These are phyloP conservation scores for Nannochloris sp. DNA, from an alignment of 139 green algal genomes.

Conservation along the genomic window DNA sequence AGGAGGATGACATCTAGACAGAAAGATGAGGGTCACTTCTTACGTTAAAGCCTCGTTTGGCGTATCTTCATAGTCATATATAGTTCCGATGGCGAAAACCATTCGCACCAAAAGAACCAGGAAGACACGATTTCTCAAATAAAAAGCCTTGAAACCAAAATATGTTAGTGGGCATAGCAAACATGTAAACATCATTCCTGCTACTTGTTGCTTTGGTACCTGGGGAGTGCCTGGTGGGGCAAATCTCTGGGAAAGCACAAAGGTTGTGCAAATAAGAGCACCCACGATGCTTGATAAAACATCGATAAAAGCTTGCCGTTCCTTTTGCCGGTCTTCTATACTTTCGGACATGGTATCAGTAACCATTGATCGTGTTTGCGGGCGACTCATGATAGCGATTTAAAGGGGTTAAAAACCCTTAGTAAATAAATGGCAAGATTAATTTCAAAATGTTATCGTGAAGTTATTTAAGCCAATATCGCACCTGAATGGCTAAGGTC, in stretches of 20 bases:
- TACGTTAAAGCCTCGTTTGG: background rate
- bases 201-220: conserved; percentile 3
- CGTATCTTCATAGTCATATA: background rate
- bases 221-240: background rate
- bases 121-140: background rate
- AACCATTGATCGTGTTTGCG: no score
- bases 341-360: no score
- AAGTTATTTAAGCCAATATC: no score
- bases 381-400: no score
- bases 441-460: no score
- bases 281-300: conserved; percentile 1
- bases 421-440: no score
- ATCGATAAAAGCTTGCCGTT: background rate
- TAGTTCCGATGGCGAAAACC: background rate
- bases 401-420: no score
- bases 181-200: conserved; percentile 1
- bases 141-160: background rate
- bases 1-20: no score
- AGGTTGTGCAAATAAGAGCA: background rate
- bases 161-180: background rate
- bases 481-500: background rate
- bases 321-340: no score
- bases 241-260: conserved; percentile 1
- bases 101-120: background rate
- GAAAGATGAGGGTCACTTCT: background rate